phyloP scores from a whole-genome alignment of 805 yeast genomes.

The Starmera quercuum region DNA sequence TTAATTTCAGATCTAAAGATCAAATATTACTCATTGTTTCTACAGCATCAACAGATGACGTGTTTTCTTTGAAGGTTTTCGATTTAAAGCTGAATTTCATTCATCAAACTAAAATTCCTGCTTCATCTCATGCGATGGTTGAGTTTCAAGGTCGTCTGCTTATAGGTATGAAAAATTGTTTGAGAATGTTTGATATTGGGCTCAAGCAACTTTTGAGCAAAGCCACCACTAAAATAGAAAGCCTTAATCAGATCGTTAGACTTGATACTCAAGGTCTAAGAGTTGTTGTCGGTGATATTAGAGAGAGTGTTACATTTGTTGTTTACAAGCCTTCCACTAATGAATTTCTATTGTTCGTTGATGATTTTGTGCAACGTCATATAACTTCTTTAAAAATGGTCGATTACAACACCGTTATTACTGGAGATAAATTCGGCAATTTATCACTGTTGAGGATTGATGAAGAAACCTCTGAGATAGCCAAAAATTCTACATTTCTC shows the following conservation, averaged over 20 bases:
- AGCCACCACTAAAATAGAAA: conserved; percentile 38
- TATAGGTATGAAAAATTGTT: conserved; percentile 43
- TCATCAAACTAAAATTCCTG: conserved; percentile 54
- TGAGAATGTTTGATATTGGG: conserved; percentile 70
- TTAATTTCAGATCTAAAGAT: conserved; percentile 19
- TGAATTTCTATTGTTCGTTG: conserved; percentile 55
- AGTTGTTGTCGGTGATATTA: conserved; percentile 64
- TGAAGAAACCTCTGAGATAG: conserved; percentile 34
- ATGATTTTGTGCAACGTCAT: conserved; percentile 63
- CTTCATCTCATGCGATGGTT: conserved; percentile 38
- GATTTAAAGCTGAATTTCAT: conserved; percentile 37
- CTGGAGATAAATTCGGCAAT: conserved; percentile 87
- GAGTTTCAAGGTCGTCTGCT: conserved; percentile 55
- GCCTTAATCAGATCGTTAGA: conserved; percentile 43
- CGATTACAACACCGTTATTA: conserved; percentile 70
- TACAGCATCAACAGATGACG: conserved; percentile 5
- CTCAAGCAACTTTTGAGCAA: conserved; percentile 70
- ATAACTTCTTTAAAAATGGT: conserved; percentile 51
- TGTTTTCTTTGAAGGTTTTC: conserved; percentile 14
- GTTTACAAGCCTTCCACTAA: conserved; percentile 41
- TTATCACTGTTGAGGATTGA: conserved; percentile 60
- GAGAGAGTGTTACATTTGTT: conserved; percentile 53
- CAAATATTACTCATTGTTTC: conserved; percentile 12
- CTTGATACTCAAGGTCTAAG: conserved; percentile 49
- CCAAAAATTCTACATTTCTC: conserved; percentile 40